These are phyloP conservation scores for Claviceps africana DNA, from an alignment of 2,329 filamentous ascomycete genomes.

Conservation along the genomic window DNA sequence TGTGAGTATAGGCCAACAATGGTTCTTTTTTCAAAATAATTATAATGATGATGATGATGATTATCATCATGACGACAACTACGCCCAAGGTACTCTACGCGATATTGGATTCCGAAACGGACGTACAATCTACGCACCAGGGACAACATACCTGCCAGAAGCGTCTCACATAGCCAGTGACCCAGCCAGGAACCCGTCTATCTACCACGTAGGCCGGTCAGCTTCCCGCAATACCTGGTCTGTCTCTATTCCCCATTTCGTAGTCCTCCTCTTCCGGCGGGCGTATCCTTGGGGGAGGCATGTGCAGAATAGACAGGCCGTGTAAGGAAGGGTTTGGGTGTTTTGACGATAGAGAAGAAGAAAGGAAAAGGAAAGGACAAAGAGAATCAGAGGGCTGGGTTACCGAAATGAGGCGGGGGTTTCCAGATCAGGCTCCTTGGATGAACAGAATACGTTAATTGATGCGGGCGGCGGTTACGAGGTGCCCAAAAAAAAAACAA, in stretches of 20 bases:
- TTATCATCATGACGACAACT: too few relatives aligned
- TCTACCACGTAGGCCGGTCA: slow-evolving; percentile 36
- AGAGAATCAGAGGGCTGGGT: not conserved
- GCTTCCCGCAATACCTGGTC: not conserved
- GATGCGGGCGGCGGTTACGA: not conserved
- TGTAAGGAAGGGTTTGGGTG: not conserved
- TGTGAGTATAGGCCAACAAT: not conserved
- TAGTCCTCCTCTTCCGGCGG: not conserved
- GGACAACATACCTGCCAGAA: slow-evolving; percentile 79
- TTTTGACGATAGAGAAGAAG: too few relatives aligned
- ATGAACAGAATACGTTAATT: not conserved
- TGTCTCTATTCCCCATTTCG: not conserved
- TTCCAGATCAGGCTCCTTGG: slow-evolving; percentile 88
- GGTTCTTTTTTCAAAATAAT: not conserved
- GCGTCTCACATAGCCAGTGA: slow-evolving; percentile 81
- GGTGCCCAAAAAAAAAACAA: too few relatives aligned
- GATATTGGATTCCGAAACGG: not conserved
- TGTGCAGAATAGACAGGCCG: not conserved
- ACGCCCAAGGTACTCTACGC: too few relatives aligned
- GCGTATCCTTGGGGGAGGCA: not conserved
- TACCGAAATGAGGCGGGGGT: slow-evolving; percentile 90
- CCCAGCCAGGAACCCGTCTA: slow-evolving; percentile 72
- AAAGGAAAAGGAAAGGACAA: not conserved
- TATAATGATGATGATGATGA: too few relatives aligned
- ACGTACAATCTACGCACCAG: not conserved